Evolutionary conservation across 495 filamentous ascomycete species (phyloP), one percentile per base, ranked within the genome.

Genomic region (Parachaetomium inaequale): DNA sequence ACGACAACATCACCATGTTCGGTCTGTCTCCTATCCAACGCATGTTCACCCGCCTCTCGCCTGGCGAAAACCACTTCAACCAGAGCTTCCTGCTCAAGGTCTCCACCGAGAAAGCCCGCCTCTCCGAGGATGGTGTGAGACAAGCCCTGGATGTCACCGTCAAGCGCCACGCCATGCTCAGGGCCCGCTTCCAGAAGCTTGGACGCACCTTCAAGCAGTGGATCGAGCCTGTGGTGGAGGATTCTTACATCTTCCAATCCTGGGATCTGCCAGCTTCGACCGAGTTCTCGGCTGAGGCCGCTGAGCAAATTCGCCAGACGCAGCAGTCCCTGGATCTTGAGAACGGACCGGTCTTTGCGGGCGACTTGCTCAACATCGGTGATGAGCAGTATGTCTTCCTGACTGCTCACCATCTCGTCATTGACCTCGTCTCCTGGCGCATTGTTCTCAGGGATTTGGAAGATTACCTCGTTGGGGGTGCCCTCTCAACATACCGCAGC

Each of bases 341-440:
- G 63, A 38, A 70, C 62, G n/a, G 71, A 66, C 53, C 60, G 71
- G 10, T 81, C 81, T 65, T 56, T 74, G 38, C 29, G 0, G 59
- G 57, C 36, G 53, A 49, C 23, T 19, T 15, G 53, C 75, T n/a
- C 38, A 43, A 52, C 32, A 32, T 50, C 11, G 51, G 38, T 2
- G 21, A 43, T 15, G 60, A 63, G 21, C 68, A 68, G 11, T 70
- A 75, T 45, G 50, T 80, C 0, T 84, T 80, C 10, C 68, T 87
- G 66, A 76, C 77, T 26, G 82, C 75, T 11, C 83, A 86, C 59
- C 84, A 86, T 62, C 58, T 84, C 7, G 79, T 85, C 7, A 74
- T 85, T 29, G 84, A 87, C 59, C 75, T 84, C 40, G 83, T 85
- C 7, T 86, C 84, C 0, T 87, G 83, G 84, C 72, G 81, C 19